Percentiles rank a stretch among this genome's conserved stretches.
Evolutionary conservation across 2,329 filamentous ascomycete genomes (phyloP).

Genomic region (Hyphodiscus sp.): DNA sequence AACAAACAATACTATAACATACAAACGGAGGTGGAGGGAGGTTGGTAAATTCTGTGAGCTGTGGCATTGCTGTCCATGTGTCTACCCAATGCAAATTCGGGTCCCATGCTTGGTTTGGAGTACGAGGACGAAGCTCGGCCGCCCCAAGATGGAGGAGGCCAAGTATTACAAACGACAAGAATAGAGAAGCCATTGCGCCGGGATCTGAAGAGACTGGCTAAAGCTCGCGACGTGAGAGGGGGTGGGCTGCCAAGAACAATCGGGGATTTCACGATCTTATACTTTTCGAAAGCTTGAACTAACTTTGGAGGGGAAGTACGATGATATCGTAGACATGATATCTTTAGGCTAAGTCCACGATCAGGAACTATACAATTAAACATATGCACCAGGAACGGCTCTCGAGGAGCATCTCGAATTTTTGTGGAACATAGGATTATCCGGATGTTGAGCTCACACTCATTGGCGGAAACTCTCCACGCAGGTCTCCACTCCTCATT

Average conservation of each 20-base stretch:
- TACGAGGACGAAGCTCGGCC: not conserved
- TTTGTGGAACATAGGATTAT: not conserved
- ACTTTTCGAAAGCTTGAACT: not conserved
- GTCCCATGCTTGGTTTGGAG: not conserved
- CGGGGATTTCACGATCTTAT: not conserved
- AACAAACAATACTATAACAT: conserved; percentile 23
- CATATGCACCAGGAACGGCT: not conserved
- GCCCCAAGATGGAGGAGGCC: not conserved
- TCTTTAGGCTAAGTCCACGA: not conserved
- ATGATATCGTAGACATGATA: not conserved
- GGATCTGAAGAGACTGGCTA: not conserved
- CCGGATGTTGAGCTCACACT: not conserved
- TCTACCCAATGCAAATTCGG: conserved; percentile 17
- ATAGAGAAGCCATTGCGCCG: not conserved
- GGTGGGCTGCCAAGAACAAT: not conserved
- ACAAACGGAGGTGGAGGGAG: conserved; percentile 55
- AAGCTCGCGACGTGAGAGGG: not conserved
- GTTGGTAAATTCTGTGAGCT: conserved; percentile 55
- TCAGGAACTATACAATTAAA: not conserved
- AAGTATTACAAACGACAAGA: not conserved
- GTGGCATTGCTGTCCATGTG: conserved; percentile 61
- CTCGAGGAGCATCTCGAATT: not conserved
- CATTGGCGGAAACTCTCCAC: not conserved
- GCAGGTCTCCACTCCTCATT: not conserved
- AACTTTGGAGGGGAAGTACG: not conserved